A percentile compares a stretch with the other conserved stretches of the same genome.
Evolutionary conservation across 371 early-diverging fungal species (phyloP).

Genomic region (Mucor saturninus): DNA sequence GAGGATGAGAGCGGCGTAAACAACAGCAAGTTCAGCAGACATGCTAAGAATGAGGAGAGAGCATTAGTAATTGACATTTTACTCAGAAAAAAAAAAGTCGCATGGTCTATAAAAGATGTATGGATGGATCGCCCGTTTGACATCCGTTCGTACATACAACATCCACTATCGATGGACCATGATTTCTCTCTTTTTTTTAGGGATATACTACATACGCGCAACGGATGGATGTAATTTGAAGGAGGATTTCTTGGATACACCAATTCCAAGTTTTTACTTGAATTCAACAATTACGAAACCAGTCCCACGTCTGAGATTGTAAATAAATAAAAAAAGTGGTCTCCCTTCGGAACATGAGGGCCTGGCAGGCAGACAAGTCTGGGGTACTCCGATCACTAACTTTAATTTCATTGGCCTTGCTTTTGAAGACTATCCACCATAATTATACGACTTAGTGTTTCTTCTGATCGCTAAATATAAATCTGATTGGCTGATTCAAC

Average conservation of each 20-base stretch:
- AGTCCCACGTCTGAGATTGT: too few relatives aligned
- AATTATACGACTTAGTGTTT: too few relatives aligned
- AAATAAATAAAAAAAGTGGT: too few relatives aligned
- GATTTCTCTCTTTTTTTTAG: background rate
- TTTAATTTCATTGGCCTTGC: too few relatives aligned
- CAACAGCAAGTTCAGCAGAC: constrained; percentile 89
- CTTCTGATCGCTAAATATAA: too few relatives aligned
- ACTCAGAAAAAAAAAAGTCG: background rate
- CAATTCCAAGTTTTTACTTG: constrained; percentile 2
- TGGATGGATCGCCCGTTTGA: background rate
- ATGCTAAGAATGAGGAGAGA: constrained; percentile 29
- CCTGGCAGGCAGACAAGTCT: too few relatives aligned
- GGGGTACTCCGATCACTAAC: too few relatives aligned
- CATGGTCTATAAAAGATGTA: background rate
- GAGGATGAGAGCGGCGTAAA: constrained; percentile 98
- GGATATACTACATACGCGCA: constrained; percentile 14
- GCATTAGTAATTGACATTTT: constrained; percentile 1
- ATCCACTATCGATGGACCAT: background rate
- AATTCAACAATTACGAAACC: background rate
- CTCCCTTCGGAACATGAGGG: too few relatives aligned
- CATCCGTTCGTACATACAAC: background rate
- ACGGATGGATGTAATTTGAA: constrained; percentile 24
- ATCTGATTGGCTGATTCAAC: too few relatives aligned
- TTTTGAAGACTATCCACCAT: too few relatives aligned
- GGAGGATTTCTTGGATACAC: constrained; percentile 12